Evolutionary conservation across 1,139 yeast species (phyloP).

Genomic region (Scheffersomyces insectosa): DNA sequence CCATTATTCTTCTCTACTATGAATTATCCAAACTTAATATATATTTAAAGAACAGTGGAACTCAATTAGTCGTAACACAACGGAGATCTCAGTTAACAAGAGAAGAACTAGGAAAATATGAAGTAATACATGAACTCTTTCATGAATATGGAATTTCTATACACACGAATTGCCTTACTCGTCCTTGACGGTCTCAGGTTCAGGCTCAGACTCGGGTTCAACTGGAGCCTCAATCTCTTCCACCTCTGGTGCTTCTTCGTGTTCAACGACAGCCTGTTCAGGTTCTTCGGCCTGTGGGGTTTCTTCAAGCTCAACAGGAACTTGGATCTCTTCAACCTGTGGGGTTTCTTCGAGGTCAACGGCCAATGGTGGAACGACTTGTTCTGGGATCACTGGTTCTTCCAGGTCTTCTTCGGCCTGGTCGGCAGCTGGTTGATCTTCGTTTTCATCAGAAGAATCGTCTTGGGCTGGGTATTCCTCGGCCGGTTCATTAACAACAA

Average conservation of each 20-base stretch:
- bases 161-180: no score
- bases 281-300: conserved; percentile 5
- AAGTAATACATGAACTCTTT: not conserved
- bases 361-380: conserved; percentile 24
- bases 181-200: not conserved
- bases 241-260: conserved; percentile 6
- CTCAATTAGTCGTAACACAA: no score
- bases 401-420: conserved; percentile 4
- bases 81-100: no score
- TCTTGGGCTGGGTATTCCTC: not conserved
- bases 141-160: not conserved
- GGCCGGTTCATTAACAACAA: not conserved
- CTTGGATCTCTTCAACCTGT: conserved; percentile 3
- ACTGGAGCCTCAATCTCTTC: not conserved
- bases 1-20: no score
- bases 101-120: no score
- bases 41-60: no score
- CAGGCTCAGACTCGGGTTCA: conserved; percentile 1
- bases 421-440: conserved; percentile 2
- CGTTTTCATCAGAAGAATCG: conserved; percentile 3
- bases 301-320: conserved; percentile 7
- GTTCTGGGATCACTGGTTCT: conserved; percentile 4
- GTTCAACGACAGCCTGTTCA: not conserved
- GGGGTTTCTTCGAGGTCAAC: conserved; percentile 20
- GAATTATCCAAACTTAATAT: no score